These are phyloP conservation scores for Coemansia sp. DNA, from an alignment of 192 early-diverging fungal genomes.

Conservation along the genomic window DNA sequence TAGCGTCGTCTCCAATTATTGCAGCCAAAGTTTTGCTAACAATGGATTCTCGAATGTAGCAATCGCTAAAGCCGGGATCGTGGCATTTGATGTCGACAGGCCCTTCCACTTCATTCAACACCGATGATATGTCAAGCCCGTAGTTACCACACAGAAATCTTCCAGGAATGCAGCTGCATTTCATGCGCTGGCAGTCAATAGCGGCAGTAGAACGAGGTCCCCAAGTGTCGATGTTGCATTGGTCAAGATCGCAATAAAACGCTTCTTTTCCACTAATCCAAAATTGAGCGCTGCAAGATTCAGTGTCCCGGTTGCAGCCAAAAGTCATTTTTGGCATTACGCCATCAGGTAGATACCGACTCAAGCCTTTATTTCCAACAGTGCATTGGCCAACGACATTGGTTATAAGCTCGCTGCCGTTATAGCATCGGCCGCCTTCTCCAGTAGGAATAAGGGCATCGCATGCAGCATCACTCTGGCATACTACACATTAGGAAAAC, in stretches of 20 bases:
- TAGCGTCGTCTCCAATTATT: conserved; percentile 81
- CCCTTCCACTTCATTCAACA: conserved; percentile 74
- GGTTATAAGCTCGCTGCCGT: conserved; percentile 64
- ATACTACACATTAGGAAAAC: conserved; percentile 52
- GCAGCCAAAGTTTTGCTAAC: conserved; percentile 39
- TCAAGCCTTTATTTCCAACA: conserved; percentile 65
- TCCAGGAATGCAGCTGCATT: conserved; percentile 75
- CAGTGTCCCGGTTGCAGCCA: conserved; percentile 59
- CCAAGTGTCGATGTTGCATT: conserved; percentile 64
- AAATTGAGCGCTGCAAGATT: conserved; percentile 75
- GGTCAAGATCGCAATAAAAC: conserved; percentile 83
- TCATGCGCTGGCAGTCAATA: conserved; percentile 71
- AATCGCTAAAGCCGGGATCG: conserved; percentile 77
- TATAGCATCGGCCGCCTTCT: conserved; percentile 73
- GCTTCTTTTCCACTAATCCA: conserved; percentile 84
- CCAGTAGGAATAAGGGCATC: conserved; percentile 66
- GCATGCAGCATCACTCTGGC: conserved; percentile 62
- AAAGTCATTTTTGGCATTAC: conserved; percentile 78
- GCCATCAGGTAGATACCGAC: conserved; percentile 53
- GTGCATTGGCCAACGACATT: conserved; percentile 72
- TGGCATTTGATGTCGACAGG: conserved; percentile 72
- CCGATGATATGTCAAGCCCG: conserved; percentile 78
- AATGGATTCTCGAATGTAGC: conserved; percentile 61
- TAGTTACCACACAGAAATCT: conserved; percentile 83
- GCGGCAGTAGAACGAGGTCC: conserved; percentile 42